phyloP scores from a whole-genome alignment of 352 stramenopile genomes.

The Pythium phragmitis region DNA sequence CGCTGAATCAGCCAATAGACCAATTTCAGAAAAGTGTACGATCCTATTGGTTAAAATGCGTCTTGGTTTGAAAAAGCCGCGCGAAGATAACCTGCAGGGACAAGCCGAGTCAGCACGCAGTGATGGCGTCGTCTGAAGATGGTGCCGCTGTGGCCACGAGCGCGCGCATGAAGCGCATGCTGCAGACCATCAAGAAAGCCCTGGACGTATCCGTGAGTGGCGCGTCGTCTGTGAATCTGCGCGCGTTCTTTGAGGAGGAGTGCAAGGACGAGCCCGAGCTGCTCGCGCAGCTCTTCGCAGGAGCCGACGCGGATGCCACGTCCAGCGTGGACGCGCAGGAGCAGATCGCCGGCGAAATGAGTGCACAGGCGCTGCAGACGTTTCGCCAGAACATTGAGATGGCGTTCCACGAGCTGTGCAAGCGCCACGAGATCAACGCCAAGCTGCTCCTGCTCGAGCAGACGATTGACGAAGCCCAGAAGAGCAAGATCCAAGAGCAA shows the following conservation, averaged over 20 bases:
- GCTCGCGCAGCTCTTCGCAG: constrained; percentile 47
- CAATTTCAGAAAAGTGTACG: no score
- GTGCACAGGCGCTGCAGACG: constrained; percentile 49
- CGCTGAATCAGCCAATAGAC: no score
- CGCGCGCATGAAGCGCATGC: constrained; percentile 56
- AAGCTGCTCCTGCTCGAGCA: constrained; percentile 52
- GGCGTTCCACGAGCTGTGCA: constrained; percentile 52
- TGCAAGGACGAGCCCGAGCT: constrained; percentile 52
- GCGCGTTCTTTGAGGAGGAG: constrained; percentile 47
- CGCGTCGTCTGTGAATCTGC: constrained; percentile 47
- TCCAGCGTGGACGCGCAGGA: constrained; percentile 23
- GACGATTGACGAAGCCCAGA: constrained; percentile 44
- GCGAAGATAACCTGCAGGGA: constrained; percentile 20
- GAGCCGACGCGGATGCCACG: neutral
- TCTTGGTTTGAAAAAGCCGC: constrained; percentile 11
- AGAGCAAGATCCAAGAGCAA: constrained; percentile 35
- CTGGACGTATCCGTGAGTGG: constrained; percentile 57
- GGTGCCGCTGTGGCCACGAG: constrained; percentile 22
- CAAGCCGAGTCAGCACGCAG: neutral
- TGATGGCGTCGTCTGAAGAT: constrained; percentile 5
- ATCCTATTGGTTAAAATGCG: constrained; percentile 10
- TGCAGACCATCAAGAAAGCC: constrained; percentile 62
- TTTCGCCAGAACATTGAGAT: constrained; percentile 53
- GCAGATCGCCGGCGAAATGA: constrained; percentile 42
- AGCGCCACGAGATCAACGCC: constrained; percentile 45